Base-by-base conservation (phyloP, 208 protist genomes). In the Trypanosoma mega region DNA sequence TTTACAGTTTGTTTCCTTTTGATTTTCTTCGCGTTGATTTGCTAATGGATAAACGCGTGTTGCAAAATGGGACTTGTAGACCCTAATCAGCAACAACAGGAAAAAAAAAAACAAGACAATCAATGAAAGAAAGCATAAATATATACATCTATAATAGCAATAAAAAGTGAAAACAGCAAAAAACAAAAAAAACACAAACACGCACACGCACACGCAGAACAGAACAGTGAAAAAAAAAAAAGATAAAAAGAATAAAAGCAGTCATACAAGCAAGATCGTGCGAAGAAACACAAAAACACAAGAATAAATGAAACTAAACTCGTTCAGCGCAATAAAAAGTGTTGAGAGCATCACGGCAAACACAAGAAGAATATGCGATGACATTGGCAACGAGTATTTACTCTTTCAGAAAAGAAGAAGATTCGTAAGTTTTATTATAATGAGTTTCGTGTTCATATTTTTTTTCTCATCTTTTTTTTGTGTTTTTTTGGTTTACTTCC, bases 131-230 rank as follows among this genome's bases (percentile, higher is more conserved):
- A 26, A n/a, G 21, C 12, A 64, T 31, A 59, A 64, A 57, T 8
- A 58, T 26, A 2, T 41, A 53, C 61, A 41, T 55, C 41, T 56
- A 37, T 27, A 57, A 64, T 12, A 64, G 57, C 26, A 34, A 64
- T 20, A 59, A n/a, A 67, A 67, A 43, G 44, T 39, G 7, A 20
- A 29, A 16, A 20, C 29, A 8, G 27, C 20, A 30, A 68, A 64
- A 7, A 57, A 58, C 27, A 20, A 43, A 27, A 2, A 1, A 50
- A 6, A 57, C 27, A 58, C 20, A 48, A 59, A 50, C 43, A 5
- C 12, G 46, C n/a, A 34, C 46, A 26, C 29, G 27, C 7, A 46
- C 14, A 31, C 5, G 16, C 16, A 46, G 26, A 31, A 20, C 29
- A 37, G 24, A 16, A 34, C 29, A 56, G 54, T 30, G 33, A 47